A percentile compares a stretch with the other conserved stretches of the same genome.
These are phyloP conservation scores for Mortierella polycephala DNA, from an alignment of 371 early-diverging fungal species.

Conservation along the genomic window DNA sequence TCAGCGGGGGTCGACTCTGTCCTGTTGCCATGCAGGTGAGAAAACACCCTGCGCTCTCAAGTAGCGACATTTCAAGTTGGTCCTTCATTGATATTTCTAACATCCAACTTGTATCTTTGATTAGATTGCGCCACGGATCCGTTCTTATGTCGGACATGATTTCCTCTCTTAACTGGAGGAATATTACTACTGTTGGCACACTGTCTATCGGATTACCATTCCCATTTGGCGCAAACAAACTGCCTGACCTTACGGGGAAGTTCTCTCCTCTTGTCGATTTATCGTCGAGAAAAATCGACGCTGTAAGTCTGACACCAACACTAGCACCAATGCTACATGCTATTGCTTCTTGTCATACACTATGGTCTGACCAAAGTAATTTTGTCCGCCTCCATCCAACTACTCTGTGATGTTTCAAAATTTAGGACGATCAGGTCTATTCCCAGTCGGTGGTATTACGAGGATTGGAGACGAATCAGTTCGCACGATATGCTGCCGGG, in stretches of 20 bases:
- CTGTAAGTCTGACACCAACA: conserved; percentile 7
- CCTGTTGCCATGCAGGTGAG: conserved; percentile 64
- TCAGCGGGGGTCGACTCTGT: conserved; percentile 75
- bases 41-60: neutral
- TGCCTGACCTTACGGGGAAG: conserved; percentile 35
- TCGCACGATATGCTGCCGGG: conserved; percentile 39
- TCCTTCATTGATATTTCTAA: neutral
- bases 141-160: conserved; percentile 58
- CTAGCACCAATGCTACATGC: neutral
- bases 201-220: conserved; percentile 61
- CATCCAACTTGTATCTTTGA: neutral
- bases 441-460: conserved; percentile 49
- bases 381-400: neutral
- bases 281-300: conserved; percentile 22
- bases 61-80: neutral
- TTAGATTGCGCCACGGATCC: conserved; percentile 58
- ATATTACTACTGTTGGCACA: conserved; percentile 58
- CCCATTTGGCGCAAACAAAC: conserved; percentile 50
- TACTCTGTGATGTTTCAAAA: too few relatives aligned
- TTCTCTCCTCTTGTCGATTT: conserved; percentile 37
- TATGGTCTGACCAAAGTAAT: neutral
- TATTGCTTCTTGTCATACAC: neutral
- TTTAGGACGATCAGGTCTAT: conserved; percentile 47
- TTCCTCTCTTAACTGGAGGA: conserved; percentile 60
- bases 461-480: conserved; percentile 41